Base-by-base conservation (phyloP, 164 flowering plant species). In the Nelumbo lutea region DNA sequence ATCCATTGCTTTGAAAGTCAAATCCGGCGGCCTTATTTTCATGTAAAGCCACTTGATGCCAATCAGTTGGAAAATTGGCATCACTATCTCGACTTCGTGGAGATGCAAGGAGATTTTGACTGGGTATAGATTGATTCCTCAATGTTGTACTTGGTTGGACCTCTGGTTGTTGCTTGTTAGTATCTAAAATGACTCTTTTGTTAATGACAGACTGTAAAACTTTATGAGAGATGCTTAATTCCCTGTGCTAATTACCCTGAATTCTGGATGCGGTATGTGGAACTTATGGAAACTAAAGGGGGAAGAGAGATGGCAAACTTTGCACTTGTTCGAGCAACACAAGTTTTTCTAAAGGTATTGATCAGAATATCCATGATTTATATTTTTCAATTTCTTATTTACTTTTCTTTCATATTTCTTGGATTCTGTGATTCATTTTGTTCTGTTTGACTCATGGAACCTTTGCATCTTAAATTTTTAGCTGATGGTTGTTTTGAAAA, bases 181-280 rank as follows among this genome's bases (percentile, higher is more conserved):
- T 63, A 43, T 73, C 72, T 79, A 67, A 76, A 76, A 48, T 50
- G 11, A 8, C 1, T 63, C 42, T 42, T 73, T n/a, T 56, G 5
- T 65, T 53, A 68, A 74, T 76, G 71, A 61, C 77, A 94, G 98
- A 83, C 86, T 59, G 88, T 95, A 66, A 90, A 88, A 77, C 86
- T 92, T 65, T 88, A 90, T 72, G 98, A 92, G 78, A 88, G 97
- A 79, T 90, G 98, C 84, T 81, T 95, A 74, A 90, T 92, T 72
- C 82, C 97, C 5, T 93, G 97, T 87, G 97, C 97, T 5, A 78
- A 81, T 73, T 90, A 89, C 64, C 87, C 97, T 42, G 98, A 95
- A 72, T 95, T 90, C 72, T 95, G 98, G 98, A 87, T 90, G 78
- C 97, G 98, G 59, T 95, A 92, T 78, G 93, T 85, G 79, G 89